Evolutionary conservation across 2,329 filamentous ascomycete species (phyloP).

Genomic region (Penicillium aurantiogriseum): DNA sequence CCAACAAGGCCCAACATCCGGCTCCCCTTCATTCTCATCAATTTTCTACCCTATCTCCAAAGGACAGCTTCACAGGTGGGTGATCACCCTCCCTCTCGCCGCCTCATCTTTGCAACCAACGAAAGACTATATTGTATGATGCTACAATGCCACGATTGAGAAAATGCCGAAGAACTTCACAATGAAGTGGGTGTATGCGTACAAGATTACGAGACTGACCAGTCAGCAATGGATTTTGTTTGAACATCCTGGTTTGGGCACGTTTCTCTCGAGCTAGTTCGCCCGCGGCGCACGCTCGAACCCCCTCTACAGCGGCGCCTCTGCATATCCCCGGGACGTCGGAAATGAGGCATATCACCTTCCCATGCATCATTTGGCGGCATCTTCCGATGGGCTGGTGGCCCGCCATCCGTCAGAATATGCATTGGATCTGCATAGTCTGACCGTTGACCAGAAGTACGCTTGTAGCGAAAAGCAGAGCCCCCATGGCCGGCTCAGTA

Average conservation of each 20-base stretch:
- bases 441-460: conserved; percentile 62
- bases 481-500: conserved; percentile 45
- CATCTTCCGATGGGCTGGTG: conserved; percentile 68
- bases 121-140: background rate
- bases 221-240: background rate
- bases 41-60: background rate
- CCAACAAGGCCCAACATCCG: background rate
- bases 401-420: conserved; percentile 60
- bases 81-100: background rate
- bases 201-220: background rate
- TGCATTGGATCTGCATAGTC: conserved; percentile 76
- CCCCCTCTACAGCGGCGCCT: conserved; percentile 70
- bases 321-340: conserved; percentile 70
- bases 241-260: background rate
- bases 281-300: conserved; percentile 65
- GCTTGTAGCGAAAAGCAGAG: too few relatives aligned
- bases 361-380: conserved; percentile 58
- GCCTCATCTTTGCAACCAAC: background rate
- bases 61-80: background rate
- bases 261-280: conserved; percentile 37
- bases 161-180: background rate
- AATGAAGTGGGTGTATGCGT: too few relatives aligned
- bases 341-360: conserved; percentile 62
- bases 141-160: background rate
- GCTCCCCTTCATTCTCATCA: background rate